Base-by-base conservation (phyloP, 2,329 filamentous ascomycete genomes). In the Diaporthe vaccinii region DNA sequence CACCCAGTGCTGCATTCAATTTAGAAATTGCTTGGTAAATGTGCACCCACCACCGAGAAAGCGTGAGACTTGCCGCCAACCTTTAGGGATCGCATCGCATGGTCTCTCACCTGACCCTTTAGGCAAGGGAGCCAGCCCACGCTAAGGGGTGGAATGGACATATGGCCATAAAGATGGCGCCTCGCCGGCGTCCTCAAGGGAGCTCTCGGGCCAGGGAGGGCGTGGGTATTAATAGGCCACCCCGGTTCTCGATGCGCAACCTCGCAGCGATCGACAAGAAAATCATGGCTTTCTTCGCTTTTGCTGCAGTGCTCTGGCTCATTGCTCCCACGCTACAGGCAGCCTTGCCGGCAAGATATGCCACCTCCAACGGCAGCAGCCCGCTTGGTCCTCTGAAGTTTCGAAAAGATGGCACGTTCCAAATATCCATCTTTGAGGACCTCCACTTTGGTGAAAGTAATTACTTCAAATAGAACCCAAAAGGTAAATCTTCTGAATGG, bases 361-460 rank as follows among this genome's bases (percentile, higher is more conserved):
- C 28, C 39, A 34, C 34, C 14, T 22, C 46, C 31, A 67, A n/a
- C 31, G 17, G 28, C 9, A 53, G 49, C 57, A 34, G 31, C 15
- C 14, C 31, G 3, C 39, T 67, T 59, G 74, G 74, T 12, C 57
- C 62, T 8, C 57, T 74, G 39, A 44, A 83, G 74, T 88, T 90
- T 77, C 81, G 80, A 12, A 28, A 78, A 1, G 84, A 88, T 59
- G 87, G 87, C 8, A 86, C 84, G 0, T 90, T 90, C 78, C 86
- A 89, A 70, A 84, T 90, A 44, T 84, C 90, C 2, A 87, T 95
- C 17, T 93, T 95, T 76, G 89, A 90, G 39, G 93, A 95, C 78
- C 82, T 95, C 10, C 93, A 95, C 80, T 93, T 93, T 80, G 93
- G 92, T 14, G 93, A 95, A 82, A 89, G 90, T 90, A 82, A 78